A percentile compares a stretch with the other conserved stretches of the same genome.
Evolutionary conservation across 768 basidiomycete genomes (phyloP).

Genomic region (Ramaria sp.): DNA sequence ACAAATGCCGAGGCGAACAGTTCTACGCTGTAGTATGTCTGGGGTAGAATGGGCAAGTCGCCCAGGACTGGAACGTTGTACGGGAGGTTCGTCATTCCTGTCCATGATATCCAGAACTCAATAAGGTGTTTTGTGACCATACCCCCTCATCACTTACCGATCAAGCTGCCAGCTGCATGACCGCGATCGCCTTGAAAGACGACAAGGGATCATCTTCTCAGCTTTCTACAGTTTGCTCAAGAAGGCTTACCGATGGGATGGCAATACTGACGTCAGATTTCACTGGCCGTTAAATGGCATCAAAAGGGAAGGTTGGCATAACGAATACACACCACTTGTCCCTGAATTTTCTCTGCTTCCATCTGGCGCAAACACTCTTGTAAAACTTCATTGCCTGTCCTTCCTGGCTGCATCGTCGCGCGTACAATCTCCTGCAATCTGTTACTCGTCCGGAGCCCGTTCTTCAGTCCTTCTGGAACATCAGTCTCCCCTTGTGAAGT

Average conservation of each 20-base stretch:
- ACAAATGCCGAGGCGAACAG: constrained; percentile 38
- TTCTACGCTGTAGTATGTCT: constrained; percentile 45
- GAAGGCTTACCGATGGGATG: constrained; percentile 42
- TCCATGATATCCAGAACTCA: background rate
- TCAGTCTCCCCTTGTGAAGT: constrained; percentile 28
- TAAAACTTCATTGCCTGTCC: constrained; percentile 38
- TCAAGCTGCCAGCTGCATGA: constrained; percentile 41
- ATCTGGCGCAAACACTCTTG: constrained; percentile 30
- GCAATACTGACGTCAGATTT: constrained; percentile 20
- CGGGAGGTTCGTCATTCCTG: constrained; percentile 35
- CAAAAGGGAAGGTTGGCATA: background rate
- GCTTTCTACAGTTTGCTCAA: constrained; percentile 16
- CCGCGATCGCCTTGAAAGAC: constrained; percentile 33
- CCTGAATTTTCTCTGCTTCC: constrained; percentile 32
- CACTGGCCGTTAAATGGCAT: background rate
- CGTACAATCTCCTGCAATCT: constrained; percentile 41
- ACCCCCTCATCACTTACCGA: constrained; percentile 23
- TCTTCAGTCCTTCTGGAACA: constrained; percentile 31
- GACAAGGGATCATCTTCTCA: background rate
- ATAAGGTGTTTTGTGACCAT: background rate
- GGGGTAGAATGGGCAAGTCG: constrained; percentile 33
- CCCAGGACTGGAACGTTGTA: constrained; percentile 36
- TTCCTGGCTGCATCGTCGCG: constrained; percentile 31
- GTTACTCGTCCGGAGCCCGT: constrained; percentile 35
- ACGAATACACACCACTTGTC: constrained; percentile 23